phyloP scores from a whole-genome alignment of 495 filamentous ascomycete species.

The Paragyromitra xinjiangensis region DNA sequence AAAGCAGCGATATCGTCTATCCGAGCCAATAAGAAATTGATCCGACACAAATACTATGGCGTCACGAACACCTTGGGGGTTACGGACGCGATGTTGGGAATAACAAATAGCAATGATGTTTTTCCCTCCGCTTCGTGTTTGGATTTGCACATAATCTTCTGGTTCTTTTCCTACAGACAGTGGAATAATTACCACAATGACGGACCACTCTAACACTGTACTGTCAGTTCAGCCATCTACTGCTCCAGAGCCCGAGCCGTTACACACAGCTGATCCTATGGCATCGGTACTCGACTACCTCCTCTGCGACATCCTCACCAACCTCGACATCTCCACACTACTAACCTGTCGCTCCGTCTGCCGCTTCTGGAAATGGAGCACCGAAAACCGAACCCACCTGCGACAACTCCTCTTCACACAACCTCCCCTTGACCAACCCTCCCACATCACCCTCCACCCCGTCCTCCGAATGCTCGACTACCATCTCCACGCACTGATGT shows the following conservation, averaged over 20 bases:
- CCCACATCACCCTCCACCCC: conserved; percentile 6
- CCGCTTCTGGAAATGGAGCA: conserved; percentile 22
- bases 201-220: background rate
- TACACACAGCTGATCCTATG: background rate
- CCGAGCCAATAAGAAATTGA: conserved; percentile 19
- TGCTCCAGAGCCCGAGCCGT: background rate
- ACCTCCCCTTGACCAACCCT: background rate
- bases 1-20: background rate
- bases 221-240: background rate
- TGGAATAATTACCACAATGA: background rate
- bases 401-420: conserved; percentile 28
- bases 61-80: conserved; percentile 24
- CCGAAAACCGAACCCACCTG: conserved; percentile 1
- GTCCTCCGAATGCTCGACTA: conserved; percentile 29
- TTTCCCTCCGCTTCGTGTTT: background rate
- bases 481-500: background rate
- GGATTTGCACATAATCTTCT: background rate
- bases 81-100: background rate
- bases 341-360: conserved; percentile 27
- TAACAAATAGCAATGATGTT: background rate
- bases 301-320: conserved; percentile 30
- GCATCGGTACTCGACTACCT: conserved; percentile 25
- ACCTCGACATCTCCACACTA: conserved; percentile 17
- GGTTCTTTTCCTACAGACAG: background rate
- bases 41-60: conserved; percentile 15